Base-by-base conservation (phyloP, 176 grass and related monocot species). In the Ananas comosus region DNA sequence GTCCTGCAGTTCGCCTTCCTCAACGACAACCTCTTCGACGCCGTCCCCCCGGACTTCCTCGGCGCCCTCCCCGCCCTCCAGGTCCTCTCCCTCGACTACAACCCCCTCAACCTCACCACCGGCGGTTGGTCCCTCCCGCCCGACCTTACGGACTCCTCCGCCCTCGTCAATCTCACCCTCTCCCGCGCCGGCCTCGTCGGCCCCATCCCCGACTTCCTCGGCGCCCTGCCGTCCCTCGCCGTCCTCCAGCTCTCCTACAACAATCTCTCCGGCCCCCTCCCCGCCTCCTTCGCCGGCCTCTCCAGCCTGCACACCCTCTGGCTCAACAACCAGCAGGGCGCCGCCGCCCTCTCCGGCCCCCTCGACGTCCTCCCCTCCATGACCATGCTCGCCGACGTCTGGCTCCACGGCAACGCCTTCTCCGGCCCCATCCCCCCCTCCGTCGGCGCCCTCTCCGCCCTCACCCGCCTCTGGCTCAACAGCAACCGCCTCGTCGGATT, bases 351-450 rank as follows among this genome's bases (percentile, higher is more conserved):
- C 64, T 81, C 79, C 17, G 94, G 87, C 16, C 56, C 87, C 0
- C 74, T 99, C 75, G 72, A 88, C 27, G 66, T 91, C 29, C 13
- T 99, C 47, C 61, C 70, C 28, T 71, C 76, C 64, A 86, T 99
- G 80, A 12, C 70, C 9, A 54, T 50, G 19, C 80, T 99, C 10
- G 79, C 72, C 22, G 21, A 80, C 4, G 82, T 87, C 1, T 99
- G 94, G 94, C 87, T 99, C 10, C 94, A 99, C 64, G 89, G 89
- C 11, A 99, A 99, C 69, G 18, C 83, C 6, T 93, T 99, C 81
- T 71, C 82, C 3, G 94, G 94, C 2, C 58, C 82, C 12, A 76
- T 99, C 73, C 85, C 94, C 2, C 67, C 72, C 29, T 71, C 10
- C 58, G 88, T 99, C 71, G 82, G 48, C 54, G 49, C 12, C n/a